These are phyloP conservation scores for Cercospora berteroae DNA, from an alignment of 2,329 filamentous ascomycete genomes.

Conservation along the genomic window DNA sequence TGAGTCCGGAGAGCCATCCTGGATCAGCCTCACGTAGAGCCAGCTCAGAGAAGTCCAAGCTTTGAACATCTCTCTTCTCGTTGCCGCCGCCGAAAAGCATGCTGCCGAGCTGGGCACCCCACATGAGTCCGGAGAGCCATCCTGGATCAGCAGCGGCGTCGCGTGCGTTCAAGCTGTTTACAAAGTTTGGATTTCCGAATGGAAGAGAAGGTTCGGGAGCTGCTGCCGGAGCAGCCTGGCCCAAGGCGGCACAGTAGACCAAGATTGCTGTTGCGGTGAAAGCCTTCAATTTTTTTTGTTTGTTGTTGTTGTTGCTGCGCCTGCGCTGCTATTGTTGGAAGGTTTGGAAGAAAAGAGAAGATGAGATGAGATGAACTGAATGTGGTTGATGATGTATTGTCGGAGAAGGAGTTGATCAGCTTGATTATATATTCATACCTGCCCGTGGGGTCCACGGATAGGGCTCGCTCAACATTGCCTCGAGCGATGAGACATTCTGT, in stretches of 20 bases:
- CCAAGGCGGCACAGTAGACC: background rate
- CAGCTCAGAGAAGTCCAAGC: no score
- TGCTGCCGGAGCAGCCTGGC: background rate
- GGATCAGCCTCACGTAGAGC: no score
- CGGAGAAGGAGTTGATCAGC: background rate
- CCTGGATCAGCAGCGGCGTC: background rate
- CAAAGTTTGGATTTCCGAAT: background rate
- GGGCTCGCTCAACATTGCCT: background rate
- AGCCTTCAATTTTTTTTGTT: background rate
- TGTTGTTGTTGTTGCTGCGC: background rate
- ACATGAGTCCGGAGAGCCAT: background rate
- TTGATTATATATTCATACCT: background rate
- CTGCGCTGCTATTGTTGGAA: background rate
- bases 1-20: no score
- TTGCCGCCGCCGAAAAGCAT: no score
- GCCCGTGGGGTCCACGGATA: background rate
- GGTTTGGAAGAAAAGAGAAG: background rate
- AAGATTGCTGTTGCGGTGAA: background rate
- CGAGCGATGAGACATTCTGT: background rate
- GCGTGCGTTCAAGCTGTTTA: background rate
- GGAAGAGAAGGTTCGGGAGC: background rate
- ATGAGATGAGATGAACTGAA: conserved; percentile 3
- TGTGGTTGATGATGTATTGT: background rate
- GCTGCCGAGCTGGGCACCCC: no score
- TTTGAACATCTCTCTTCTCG: no score